Conservation (phyloP, 805 yeast species). For the Zygoascus tannicola region DNA sequence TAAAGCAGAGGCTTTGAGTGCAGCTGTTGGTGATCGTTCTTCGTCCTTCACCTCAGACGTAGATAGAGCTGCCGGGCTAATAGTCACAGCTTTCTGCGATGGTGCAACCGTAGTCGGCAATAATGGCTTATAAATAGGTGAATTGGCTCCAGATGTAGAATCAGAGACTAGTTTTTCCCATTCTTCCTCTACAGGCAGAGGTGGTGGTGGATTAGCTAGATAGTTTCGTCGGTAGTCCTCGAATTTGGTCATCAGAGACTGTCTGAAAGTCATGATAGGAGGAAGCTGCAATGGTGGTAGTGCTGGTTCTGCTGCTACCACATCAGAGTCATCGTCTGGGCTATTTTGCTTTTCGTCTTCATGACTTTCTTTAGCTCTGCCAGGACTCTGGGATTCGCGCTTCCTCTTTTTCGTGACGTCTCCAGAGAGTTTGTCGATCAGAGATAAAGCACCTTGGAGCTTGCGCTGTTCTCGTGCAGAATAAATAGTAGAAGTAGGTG, state of each 20-base stretch:
- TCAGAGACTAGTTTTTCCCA: neutral
- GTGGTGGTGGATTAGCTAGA: neutral
- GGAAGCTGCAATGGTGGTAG: neutral
- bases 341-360: neutral
- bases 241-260: neutral
- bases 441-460: conserved; percentile 18
- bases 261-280: neutral
- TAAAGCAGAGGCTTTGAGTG: neutral
- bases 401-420: conserved; percentile 3
- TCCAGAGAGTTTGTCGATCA: conserved; percentile 17
- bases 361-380: neutral
- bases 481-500: conserved; percentile 9
- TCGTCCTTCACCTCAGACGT: neutral
- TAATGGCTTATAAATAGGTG: neutral
- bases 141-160: neutral
- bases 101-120: too few relatives aligned
- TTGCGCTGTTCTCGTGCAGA: conserved; percentile 24
- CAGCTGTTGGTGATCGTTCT: neutral
- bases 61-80: neutral
- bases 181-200: neutral
- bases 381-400: neutral
- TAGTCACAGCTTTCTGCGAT: neutral
- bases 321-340: neutral
- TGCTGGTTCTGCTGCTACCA: neutral
- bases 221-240: neutral